Base-by-base conservation (phyloP, 1,284 basidiomycete species). In the Malassezia dermatis region DNA sequence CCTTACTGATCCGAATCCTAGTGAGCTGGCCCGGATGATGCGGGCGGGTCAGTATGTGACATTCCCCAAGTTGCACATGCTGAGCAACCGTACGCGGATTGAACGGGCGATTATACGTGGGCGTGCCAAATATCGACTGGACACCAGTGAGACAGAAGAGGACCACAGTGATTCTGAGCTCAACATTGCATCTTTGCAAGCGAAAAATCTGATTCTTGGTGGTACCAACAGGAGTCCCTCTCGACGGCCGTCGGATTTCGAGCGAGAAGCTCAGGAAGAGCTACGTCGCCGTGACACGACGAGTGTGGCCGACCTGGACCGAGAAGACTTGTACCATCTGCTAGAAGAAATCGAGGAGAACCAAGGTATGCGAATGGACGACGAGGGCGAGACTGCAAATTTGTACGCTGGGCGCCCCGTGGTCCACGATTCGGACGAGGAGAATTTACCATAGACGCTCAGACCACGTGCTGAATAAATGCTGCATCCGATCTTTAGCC, bases 21-120 rank as follows among this genome's bases (percentile, higher is more conserved):
- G 60, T 40, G 70, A 71, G 47, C 43, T 74, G 41, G 30, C 46
- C 0, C 59, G 69, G 13, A 68, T 71, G 64, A 66, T 74, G 35
- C 42, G 52, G 3, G 59, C 67, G 0, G 69, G 67, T 1, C 58
- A 65, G 46, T 63, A 60, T 37, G 67, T 66, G 11, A 71, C 71
- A 0, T 73, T 68, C 43, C 69, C 71, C 15, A 73, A 71, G 53
- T n/a, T 49, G 46, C 69, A 74, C 51, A 74, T 74, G 71, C 70
- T 74, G 48, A 64, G 67, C 44, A 73, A 74, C 42, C 62, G 70
- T 13, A 56, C 69, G 1, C 58, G 71, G n/a, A 56, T 73, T 11
- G 71, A 73, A 31, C 17, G 59, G 21, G 68, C 68, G 13, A 65
- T 73, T n/a, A 63, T 64, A 41, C 55, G 56, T 30, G 69, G 71